A percentile compares a stretch with the other conserved stretches of the same genome.
These are phyloP conservation scores for Phyllostachys edulis DNA, from an alignment of 176 grass and related monocot species.

Conservation along the genomic window DNA sequence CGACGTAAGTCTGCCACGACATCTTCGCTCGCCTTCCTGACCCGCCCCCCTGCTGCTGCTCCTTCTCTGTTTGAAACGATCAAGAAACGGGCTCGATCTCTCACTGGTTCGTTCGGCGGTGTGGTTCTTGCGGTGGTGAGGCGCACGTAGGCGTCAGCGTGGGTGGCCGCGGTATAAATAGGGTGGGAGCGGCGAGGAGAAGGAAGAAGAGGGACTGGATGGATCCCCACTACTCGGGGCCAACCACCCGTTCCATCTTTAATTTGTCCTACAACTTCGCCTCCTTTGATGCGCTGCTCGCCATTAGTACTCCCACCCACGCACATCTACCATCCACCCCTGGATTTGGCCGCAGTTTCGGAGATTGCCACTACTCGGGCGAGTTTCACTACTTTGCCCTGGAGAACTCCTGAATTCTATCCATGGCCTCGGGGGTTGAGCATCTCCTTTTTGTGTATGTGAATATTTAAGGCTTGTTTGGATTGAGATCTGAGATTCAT, in stretches of 20 bases:
- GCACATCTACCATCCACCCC: not conserved
- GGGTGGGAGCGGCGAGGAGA: not conserved
- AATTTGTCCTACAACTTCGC: constrained; percentile 46
- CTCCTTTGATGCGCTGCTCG: constrained; percentile 26
- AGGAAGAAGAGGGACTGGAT: not conserved
- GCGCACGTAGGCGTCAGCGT: not conserved
- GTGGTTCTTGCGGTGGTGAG: not conserved
- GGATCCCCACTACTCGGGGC: not conserved
- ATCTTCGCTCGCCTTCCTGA: constrained; percentile 31
- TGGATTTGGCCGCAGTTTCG: not conserved
- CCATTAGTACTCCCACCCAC: not conserved
- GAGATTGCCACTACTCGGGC: not conserved
- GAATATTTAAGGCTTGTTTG: too few species aligned
- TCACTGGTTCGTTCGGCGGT: not conserved
- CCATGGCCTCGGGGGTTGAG: not conserved
- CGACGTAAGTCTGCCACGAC: constrained; percentile 88
- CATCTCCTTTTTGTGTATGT: not conserved
- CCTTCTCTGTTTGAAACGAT: not conserved
- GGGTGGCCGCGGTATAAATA: constrained; percentile 26
- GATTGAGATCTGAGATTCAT: too few species aligned
- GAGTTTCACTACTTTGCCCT: not conserved
- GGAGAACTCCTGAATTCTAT: not conserved
- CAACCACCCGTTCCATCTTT: constrained; percentile 38
- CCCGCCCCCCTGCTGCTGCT: not conserved
- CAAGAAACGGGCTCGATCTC: not conserved